Evolutionary conservation across 176 grass and related monocot genomes (phyloP), one percentile per base, ranked within the genome.

Genomic region (Thalia dealbata): DNA sequence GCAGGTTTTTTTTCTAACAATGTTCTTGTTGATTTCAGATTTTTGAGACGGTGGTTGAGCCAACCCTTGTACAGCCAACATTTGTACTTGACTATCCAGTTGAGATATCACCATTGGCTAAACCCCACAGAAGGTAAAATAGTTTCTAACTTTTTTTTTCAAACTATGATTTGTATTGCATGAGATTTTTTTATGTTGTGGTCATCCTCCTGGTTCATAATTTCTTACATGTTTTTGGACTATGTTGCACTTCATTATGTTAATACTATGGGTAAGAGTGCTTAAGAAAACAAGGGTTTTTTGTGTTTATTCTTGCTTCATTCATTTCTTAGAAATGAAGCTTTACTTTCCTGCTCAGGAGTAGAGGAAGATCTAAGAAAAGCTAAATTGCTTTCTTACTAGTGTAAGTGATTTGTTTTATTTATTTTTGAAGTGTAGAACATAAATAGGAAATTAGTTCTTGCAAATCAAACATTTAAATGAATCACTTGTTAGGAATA

Each of bases 11-110:
- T 21, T 22, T 11, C n/a, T 68, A 68, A 68, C 38, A 44, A 32
- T 44, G 28, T 29, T 54, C 70, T 29, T 30, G 4, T 64, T 52
- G 63, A n/a, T 84, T 77, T 58, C 81, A 97, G 95, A 85, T 97
- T 78, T 97, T 97, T 83, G 95, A 97, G 85, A 87, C 79, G 69
- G 67, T 86, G 78, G 85, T 97, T 75, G 95, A 97, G 86, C 82
- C 90, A 82, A 97, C 85, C 21, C 87, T 97, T 46, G 46, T 92
- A 71, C 95, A 97, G 70, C 95, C 90, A 72, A 97, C 90, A 77
- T 97, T 93, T 86, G 95, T 97, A 73, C 95, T 97, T 84, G 95
- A 97, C 76, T 97, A 97, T 73, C 95, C 95, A 80, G 79, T 97
- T 74, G 95, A 93, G 74, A 88, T 97, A 90, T 97, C 90, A 23